phyloP scores from a whole-genome alignment of 805 yeast genomes.

The Candida caryicola region DNA sequence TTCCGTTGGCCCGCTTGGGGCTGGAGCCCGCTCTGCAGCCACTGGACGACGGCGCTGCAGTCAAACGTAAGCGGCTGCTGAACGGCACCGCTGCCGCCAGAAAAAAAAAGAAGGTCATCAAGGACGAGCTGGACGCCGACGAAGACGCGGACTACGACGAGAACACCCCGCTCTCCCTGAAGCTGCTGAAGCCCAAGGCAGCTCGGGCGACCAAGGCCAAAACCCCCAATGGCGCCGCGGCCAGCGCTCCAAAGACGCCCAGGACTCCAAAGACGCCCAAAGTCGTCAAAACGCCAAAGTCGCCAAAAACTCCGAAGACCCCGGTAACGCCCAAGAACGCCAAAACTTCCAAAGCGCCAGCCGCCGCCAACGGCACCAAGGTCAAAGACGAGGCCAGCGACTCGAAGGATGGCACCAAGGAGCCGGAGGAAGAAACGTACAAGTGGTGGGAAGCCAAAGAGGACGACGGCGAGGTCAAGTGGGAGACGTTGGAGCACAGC shows the following conservation, averaged over 20 bases:
- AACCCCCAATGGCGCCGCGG: constrained; percentile 8
- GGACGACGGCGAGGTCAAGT: constrained; percentile 70
- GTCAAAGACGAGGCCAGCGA: constrained; percentile 16
- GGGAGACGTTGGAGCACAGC: constrained; percentile 83
- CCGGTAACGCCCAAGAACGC: background rate
- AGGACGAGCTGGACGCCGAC: constrained; percentile 5
- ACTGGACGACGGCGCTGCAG: constrained; percentile 1
- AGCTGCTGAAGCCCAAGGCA: background rate
- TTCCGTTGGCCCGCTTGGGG: constrained; percentile 15
- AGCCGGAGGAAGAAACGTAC: constrained; percentile 17
- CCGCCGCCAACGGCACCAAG: constrained; percentile 9
- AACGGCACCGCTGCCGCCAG: constrained; percentile 14
- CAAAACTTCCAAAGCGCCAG: constrained; percentile 10
- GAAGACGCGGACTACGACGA: background rate
- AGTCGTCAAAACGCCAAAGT: constrained; percentile 10
- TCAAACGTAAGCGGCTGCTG: no score
- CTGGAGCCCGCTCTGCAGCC: no score
- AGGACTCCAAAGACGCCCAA: constrained; percentile 3
- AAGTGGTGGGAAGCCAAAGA: constrained; percentile 81
- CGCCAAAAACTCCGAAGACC: constrained; percentile 8
- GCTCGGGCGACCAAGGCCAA: background rate
- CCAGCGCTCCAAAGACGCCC: constrained; percentile 5
- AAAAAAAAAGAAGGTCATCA: constrained; percentile 13
- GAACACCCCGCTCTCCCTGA: background rate
- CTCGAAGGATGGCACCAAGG: constrained; percentile 8